Percentiles rank a stretch among this genome's conserved stretches.
Conservation (phyloP, 1,284 basidiomycete species). For the Cutaneotrichosporon spelunceum region DNA sequence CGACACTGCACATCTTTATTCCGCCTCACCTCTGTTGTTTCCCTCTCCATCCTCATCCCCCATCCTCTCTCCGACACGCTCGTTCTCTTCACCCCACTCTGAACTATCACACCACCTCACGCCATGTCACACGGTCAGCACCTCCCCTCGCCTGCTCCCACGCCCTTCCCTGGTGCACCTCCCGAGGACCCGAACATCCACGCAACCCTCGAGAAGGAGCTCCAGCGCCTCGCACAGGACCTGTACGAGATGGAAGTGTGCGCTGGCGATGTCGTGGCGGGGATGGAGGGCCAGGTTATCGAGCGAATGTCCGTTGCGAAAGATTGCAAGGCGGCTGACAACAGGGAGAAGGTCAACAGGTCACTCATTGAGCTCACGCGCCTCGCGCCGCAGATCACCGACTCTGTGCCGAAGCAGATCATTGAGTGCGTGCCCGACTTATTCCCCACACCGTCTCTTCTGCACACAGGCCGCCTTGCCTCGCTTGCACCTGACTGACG, state of each 20-base stretch:
- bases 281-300: slow-evolving; percentile 40
- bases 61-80: not conserved
- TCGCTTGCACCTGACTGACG: slow-evolving; percentile 1
- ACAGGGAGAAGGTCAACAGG: slow-evolving; percentile 37
- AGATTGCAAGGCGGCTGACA: not conserved
- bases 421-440: slow-evolving; percentile 36
- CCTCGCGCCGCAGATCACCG: slow-evolving; percentile 33
- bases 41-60: slow-evolving; percentile 14
- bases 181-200: slow-evolving; percentile 32
- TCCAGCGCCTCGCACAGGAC: slow-evolving; percentile 41
- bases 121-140: slow-evolving; percentile 4
- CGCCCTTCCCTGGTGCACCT: slow-evolving; percentile 24
- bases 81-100: not conserved
- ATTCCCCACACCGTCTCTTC: not conserved
- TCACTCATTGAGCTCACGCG: slow-evolving; percentile 31
- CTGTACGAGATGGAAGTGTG: slow-evolving; percentile 50
- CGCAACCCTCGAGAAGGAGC: slow-evolving; percentile 35
- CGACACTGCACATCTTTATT: not conserved
- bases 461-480: too few species aligned
- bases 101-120: not conserved
- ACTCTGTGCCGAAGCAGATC: slow-evolving; percentile 40
- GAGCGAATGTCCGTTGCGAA: slow-evolving; percentile 35
- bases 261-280: slow-evolving; percentile 42
- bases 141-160: slow-evolving; percentile 40
- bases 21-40: not conserved